phyloP scores from a whole-genome alignment of 768 basidiomycete genomes.

The Lentinus brumalis region DNA sequence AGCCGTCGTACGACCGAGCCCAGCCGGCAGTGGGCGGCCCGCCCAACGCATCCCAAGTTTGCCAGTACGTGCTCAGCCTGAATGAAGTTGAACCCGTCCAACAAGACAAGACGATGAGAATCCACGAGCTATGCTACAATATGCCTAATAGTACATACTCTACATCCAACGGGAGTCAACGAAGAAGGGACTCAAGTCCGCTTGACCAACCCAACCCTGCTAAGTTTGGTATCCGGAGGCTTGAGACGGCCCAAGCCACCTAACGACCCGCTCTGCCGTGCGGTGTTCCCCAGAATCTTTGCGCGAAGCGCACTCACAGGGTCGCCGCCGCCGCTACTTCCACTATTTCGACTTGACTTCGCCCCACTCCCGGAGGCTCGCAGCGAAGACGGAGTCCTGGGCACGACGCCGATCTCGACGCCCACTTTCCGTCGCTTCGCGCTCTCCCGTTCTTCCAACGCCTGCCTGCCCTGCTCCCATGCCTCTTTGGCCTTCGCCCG shows the following conservation, averaged over 20 bases:
- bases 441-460: conserved; percentile 44
- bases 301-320: conserved; percentile 45
- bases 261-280: conserved; percentile 32
- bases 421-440: conserved; percentile 49
- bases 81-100: no score
- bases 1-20: no score
- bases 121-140: background rate
- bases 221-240: conserved; percentile 17
- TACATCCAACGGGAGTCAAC: background rate
- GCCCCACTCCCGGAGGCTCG: background rate
- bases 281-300: conserved; percentile 60
- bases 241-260: conserved; percentile 9
- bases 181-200: background rate
- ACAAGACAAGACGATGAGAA: background rate
- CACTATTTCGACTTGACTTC: background rate
- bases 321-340: conserved; percentile 17
- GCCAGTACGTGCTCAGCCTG: no score
- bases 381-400: conserved; percentile 7
- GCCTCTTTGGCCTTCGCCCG: conserved; percentile 61
- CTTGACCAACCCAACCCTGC: conserved; percentile 7
- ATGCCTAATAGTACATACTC: background rate
- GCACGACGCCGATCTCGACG: conserved; percentile 15
- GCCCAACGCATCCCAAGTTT: no score
- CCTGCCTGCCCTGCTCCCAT: conserved; percentile 58
- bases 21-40: no score